Evolutionary conservation across 1,284 basidiomycete species (phyloP).

Genomic region (Fomes fomentarius): DNA sequence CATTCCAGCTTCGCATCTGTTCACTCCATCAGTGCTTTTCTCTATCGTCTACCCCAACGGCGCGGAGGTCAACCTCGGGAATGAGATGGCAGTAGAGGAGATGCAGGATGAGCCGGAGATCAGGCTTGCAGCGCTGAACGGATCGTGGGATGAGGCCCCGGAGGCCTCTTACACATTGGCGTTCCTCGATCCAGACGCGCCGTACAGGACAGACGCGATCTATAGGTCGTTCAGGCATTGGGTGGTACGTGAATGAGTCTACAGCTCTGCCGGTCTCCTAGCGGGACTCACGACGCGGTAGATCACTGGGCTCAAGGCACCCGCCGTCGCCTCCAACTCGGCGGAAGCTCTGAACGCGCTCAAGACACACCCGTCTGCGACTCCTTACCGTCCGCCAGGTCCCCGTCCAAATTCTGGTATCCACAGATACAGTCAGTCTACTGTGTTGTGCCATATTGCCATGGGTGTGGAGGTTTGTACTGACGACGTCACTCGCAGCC

Average conservation of each 20-base stretch:
- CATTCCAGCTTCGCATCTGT: conserved; percentile 42
- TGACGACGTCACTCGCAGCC: conserved; percentile 36
- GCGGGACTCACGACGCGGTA: no score
- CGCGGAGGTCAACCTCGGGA: conserved; percentile 52
- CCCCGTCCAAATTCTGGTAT: conserved; percentile 58
- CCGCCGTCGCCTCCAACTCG: conserved; percentile 37
- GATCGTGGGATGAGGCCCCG: conserved; percentile 33
- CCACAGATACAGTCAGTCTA: conserved; percentile 60
- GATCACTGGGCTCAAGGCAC: conserved; percentile 60
- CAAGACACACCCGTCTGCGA: conserved; percentile 51
- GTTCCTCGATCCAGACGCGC: conserved; percentile 74
- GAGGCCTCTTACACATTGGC: conserved; percentile 61
- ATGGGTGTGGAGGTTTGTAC: neutral
- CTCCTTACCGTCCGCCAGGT: conserved; percentile 61
- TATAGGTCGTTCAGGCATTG: conserved; percentile 67
- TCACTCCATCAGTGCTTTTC: conserved; percentile 56
- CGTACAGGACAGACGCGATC: conserved; percentile 54
- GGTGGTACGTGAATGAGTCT: conserved; percentile 64
- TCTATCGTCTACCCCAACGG: conserved; percentile 53
- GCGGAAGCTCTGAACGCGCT: conserved; percentile 41
- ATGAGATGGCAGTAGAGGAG: conserved; percentile 48
- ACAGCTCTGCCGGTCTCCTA: no score
- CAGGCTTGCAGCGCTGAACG: conserved; percentile 49
- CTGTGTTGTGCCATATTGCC: neutral
- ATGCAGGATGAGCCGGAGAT: conserved; percentile 57